phyloP scores from a whole-genome alignment of 805 yeast genomes.

The Yarrowia hollandica region DNA sequence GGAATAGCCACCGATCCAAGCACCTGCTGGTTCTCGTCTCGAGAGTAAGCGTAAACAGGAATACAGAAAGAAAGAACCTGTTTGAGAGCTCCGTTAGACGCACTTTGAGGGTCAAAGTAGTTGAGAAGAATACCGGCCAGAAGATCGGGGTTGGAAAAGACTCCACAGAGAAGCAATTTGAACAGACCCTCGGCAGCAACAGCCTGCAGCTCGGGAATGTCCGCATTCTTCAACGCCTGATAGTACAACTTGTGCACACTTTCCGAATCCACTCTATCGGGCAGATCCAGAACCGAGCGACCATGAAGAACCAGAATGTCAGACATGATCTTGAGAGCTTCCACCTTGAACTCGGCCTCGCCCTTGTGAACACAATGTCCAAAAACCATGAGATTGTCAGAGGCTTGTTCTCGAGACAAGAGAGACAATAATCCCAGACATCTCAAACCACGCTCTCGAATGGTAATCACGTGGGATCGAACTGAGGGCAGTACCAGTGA shows the following conservation, averaged over 20 bases:
- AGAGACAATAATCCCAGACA: slow-evolving; percentile 81
- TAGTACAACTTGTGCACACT: slow-evolving; percentile 70
- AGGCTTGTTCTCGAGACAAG: slow-evolving; percentile 63
- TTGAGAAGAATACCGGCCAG: slow-evolving; percentile 60
- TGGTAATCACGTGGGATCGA: slow-evolving; percentile 54
- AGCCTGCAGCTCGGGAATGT: slow-evolving; percentile 68
- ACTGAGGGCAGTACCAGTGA: slow-evolving; percentile 81
- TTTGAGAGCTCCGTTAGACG: slow-evolving; percentile 61
- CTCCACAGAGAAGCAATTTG: slow-evolving; percentile 75
- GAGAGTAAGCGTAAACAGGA: slow-evolving; percentile 84
- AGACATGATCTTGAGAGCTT: slow-evolving; percentile 67
- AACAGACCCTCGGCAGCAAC: slow-evolving; percentile 84
- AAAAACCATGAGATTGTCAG: slow-evolving; percentile 61
- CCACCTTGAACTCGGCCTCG: slow-evolving; percentile 58
- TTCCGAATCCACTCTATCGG: slow-evolving; percentile 56
- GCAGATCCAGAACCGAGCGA: slow-evolving; percentile 58
- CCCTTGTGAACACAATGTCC: slow-evolving; percentile 71
- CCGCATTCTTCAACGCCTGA: slow-evolving; percentile 53
- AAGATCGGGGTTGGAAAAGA: slow-evolving; percentile 67
- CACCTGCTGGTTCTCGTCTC: slow-evolving; percentile 65
- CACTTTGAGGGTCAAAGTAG: slow-evolving; percentile 70
- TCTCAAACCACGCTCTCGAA: slow-evolving; percentile 64
- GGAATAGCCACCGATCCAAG: slow-evolving; percentile 49
- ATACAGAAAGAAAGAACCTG: slow-evolving; percentile 85
- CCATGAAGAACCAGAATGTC: slow-evolving; percentile 83